phyloP scores from a whole-genome alignment of 2,329 filamentous ascomycete species.

The Canariomyces notabilis region DNA sequence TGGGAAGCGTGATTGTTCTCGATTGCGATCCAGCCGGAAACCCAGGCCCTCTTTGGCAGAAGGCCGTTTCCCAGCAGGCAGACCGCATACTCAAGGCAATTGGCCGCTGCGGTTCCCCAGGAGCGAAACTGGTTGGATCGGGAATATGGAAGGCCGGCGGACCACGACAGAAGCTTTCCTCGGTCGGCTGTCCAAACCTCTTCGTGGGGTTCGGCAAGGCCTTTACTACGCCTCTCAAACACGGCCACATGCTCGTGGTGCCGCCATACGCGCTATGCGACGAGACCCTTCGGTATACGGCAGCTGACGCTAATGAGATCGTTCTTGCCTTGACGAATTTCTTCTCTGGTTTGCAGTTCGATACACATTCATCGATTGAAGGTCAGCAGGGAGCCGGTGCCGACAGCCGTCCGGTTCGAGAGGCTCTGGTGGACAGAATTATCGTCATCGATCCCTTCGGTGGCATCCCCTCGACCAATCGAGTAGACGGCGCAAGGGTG shows the following conservation, averaged over 20 bases:
- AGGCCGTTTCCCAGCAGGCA: constrained; percentile 56
- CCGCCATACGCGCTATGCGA: constrained; percentile 44
- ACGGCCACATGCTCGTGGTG: constrained; percentile 67
- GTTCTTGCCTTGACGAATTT: constrained; percentile 73
- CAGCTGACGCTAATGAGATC: constrained; percentile 52
- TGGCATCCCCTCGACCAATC: constrained; percentile 67
- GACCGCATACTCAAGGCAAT: constrained; percentile 71
- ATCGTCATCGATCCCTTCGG: constrained; percentile 85
- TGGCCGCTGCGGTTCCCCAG: constrained; percentile 61
- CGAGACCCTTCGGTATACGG: constrained; percentile 35
- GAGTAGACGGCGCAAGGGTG: constrained; percentile 63
- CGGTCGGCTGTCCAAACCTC: constrained; percentile 31
- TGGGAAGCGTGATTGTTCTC: constrained; percentile 76
- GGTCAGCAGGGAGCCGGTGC: constrained; percentile 38
- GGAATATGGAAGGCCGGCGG: constrained; percentile 39
- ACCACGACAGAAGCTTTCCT: constrained; percentile 26
- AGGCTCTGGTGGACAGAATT: constrained; percentile 70
- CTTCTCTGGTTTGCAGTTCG: constrained; percentile 61
- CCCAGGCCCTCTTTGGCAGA: constrained; percentile 34
- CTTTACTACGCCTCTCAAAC: constrained; percentile 60
- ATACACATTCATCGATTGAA: constrained; percentile 3
- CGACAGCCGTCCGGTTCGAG: constrained; percentile 35
- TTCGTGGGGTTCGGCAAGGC: constrained; percentile 45
- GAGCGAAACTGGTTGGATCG: constrained; percentile 62
- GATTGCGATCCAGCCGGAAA: constrained; percentile 55